Evolutionary conservation across 345 rosid genomes (phyloP).

Genomic region (Rubroshorea leprosula): DNA sequence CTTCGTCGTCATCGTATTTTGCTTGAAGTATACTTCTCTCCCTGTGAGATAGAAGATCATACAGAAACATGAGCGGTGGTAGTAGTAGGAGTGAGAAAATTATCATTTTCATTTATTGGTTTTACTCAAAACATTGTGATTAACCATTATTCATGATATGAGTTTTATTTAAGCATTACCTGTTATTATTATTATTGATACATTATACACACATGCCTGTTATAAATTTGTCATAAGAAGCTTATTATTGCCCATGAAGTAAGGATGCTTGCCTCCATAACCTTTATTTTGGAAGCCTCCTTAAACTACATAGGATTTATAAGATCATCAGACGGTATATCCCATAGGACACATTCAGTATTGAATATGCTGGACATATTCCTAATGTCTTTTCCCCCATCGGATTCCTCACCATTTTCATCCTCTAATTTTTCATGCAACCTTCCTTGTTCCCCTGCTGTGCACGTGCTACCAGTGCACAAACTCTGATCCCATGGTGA

Average conservation of each 20-base stretch:
- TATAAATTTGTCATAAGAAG: slow-evolving; percentile 4
- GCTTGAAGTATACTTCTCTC: slow-evolving; percentile 45
- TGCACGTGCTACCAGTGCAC: slow-evolving; percentile 50
- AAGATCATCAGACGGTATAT: slow-evolving; percentile 68
- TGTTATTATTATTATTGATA: slow-evolving; percentile 5
- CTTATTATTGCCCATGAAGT: slow-evolving; percentile 21
- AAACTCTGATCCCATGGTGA: slow-evolving; percentile 57
- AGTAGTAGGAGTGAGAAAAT: slow-evolving; percentile 14
- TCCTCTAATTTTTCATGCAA: slow-evolving; percentile 29
- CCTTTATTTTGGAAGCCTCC: slow-evolving; percentile 1
- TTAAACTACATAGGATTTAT: slow-evolving; percentile 50
- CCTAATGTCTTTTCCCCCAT: slow-evolving; percentile 43
- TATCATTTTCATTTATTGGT: background rate
- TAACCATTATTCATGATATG: slow-evolving; percentile 8
- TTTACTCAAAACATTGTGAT: background rate
- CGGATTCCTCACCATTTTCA: slow-evolving; percentile 47
- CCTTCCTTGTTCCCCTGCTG: slow-evolving; percentile 37
- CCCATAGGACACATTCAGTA: slow-evolving; percentile 80
- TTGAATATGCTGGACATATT: slow-evolving; percentile 47
- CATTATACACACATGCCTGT: too few species aligned
- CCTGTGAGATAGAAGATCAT: slow-evolving; percentile 14
- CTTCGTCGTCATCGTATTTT: slow-evolving; percentile 89
- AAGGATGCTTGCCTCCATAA: slow-evolving; percentile 5
- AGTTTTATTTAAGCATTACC: slow-evolving; percentile 22
- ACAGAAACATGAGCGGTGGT: slow-evolving; percentile 12